These are phyloP conservation scores for Corymbia citriodora DNA, from an alignment of 441 rosid species.

Conservation along the genomic window DNA sequence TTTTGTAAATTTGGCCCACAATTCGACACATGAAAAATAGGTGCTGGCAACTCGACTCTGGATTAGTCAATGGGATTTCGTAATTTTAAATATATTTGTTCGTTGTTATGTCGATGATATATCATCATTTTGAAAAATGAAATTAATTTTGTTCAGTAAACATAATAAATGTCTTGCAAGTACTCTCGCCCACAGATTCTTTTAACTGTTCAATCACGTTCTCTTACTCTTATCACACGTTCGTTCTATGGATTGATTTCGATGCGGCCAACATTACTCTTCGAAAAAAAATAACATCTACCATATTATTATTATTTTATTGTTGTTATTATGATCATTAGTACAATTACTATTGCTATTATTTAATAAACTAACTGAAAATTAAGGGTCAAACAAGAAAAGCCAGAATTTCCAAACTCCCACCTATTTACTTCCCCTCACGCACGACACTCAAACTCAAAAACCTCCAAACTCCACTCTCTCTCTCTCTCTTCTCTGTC, in stretches of 20 bases:
- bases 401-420: background rate
- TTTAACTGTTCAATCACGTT: accelerated
- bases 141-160: accelerated
- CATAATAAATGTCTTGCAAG: accelerated
- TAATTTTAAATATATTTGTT: accelerated
- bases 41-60: accelerated
- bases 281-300: background rate
- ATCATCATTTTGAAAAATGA: background rate
- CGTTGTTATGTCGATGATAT: background rate
- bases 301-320: accelerated
- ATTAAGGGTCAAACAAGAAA: background rate
- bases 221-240: accelerated
- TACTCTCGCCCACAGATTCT: accelerated
- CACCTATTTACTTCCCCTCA: background rate
- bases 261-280: background rate
- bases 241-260: background rate
- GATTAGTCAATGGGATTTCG: accelerated
- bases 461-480: background rate
- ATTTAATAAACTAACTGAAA: background rate
- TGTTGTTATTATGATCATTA: background rate
- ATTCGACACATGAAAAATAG: background rate
- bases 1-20: background rate
- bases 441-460: background rate
- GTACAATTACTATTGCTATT: background rate
- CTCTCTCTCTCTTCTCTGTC: background rate